Percentiles rank a stretch among this genome's conserved stretches.
Evolutionary conservation across 768 basidiomycete genomes (phyloP).

Genomic region (Agaricus bisporus): DNA sequence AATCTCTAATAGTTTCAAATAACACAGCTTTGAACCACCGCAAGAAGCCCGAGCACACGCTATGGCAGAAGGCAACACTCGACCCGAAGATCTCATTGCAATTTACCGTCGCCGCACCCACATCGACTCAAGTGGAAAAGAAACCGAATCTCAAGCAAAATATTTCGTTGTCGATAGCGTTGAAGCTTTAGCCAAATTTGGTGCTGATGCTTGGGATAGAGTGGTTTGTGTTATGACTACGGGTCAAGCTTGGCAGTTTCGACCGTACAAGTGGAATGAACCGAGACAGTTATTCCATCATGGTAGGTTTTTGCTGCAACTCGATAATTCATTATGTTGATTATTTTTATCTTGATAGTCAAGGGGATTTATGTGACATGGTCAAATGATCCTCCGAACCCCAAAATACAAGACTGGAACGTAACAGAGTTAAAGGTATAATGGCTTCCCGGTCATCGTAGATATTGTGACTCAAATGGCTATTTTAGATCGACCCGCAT

Average conservation of each 20-base stretch:
- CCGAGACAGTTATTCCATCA: slow-evolving; percentile 91
- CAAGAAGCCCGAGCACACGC: slow-evolving; percentile 68
- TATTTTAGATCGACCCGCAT: slow-evolving; percentile 74
- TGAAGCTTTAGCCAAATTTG: slow-evolving; percentile 89
- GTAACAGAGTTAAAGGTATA: slow-evolving; percentile 88
- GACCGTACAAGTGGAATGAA: slow-evolving; percentile 95
- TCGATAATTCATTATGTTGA: not conserved
- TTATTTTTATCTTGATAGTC: slow-evolving; percentile 45
- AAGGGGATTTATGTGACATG: slow-evolving; percentile 96
- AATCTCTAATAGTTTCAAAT: not conserved
- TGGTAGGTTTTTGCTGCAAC: slow-evolving; percentile 37
- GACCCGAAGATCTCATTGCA: slow-evolving; percentile 80
- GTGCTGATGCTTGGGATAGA: slow-evolving; percentile 91
- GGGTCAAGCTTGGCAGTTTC: slow-evolving; percentile 97
- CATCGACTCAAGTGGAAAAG: slow-evolving; percentile 60
- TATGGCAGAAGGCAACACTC: slow-evolving; percentile 62
- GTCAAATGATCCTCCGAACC: slow-evolving; percentile 86
- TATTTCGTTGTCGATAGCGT: slow-evolving; percentile 91
- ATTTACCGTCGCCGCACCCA: slow-evolving; percentile 79
- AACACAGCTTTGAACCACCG: slow-evolving; percentile 62
- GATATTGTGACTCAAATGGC: no score
- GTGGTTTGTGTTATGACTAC: slow-evolving; percentile 98
- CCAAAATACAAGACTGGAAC: slow-evolving; percentile 93
- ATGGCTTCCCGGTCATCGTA: not conserved
- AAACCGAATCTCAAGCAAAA: slow-evolving; percentile 47